These are phyloP conservation scores for Epichloe bromicola DNA, from an alignment of 2,329 filamentous ascomycete genomes.

Conservation along the genomic window DNA sequence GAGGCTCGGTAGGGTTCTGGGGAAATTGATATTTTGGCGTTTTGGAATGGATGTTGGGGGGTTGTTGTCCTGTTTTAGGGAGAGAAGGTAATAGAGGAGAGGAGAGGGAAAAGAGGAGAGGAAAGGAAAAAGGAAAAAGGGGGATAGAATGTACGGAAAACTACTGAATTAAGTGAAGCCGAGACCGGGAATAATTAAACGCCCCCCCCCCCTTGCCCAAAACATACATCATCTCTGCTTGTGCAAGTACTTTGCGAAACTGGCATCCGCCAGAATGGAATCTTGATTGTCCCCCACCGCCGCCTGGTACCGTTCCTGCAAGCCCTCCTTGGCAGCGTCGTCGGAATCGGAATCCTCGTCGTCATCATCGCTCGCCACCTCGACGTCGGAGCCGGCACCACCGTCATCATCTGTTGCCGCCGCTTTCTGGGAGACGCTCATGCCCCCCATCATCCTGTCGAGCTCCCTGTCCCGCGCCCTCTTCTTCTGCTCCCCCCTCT, in stretches of 20 bases:
- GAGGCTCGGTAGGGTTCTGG: constrained; percentile 57
- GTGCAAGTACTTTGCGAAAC: constrained; percentile 48
- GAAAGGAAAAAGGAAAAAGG: too few species aligned
- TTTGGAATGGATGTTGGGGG: too few species aligned
- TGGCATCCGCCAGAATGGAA: constrained; percentile 40
- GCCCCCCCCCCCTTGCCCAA: too few species aligned
- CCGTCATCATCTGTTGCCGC: not conserved
- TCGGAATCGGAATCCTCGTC: constrained; percentile 41
- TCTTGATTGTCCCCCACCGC: constrained; percentile 51
- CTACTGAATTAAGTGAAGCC: too few species aligned
- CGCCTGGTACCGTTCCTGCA: constrained; percentile 65
- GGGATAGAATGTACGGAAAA: too few species aligned
- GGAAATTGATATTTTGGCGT: too few species aligned
- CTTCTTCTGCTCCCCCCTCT: constrained; percentile 59
- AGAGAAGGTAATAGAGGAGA: too few species aligned
- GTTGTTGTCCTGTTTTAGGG: too few species aligned
- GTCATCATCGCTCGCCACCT: constrained; percentile 42
- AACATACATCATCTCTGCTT: constrained; percentile 17
- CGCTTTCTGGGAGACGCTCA: constrained; percentile 36
- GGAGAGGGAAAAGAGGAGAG: too few species aligned
- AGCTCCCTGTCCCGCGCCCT: constrained; percentile 66
- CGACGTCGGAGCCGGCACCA: constrained; percentile 31
- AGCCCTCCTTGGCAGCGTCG: constrained; percentile 48
- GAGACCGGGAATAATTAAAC: too few species aligned
- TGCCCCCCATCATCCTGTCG: constrained; percentile 92